Base-by-base conservation (phyloP, 1,139 yeast genomes). In the Diutina pseudorugosa region DNA sequence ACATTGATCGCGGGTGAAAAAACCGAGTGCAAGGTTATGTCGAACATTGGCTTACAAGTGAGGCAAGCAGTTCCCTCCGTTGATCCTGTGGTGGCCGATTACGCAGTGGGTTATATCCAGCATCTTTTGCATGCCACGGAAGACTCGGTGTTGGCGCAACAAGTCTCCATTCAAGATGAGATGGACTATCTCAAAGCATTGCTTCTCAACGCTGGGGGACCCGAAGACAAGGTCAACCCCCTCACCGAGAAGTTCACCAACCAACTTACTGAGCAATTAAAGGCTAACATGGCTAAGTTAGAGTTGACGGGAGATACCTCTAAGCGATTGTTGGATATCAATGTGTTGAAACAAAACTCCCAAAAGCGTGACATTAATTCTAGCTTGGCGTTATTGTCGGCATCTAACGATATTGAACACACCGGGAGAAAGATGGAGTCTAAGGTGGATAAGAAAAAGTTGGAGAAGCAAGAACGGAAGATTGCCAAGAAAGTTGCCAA, bases 401-500 rank as follows among this genome's bases (percentile, higher is more conserved):
- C 90, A 25, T 78, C 85, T 27, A 79, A 80, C 56, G 96, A 90
- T 63, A 84, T 93, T 59, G 97, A 91, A 57, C 94, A 91, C 59
- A 77, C 95, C 0, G 96, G 97, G 52, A 79, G 96, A 69, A 83
- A 85, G 61, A 85, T 90, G 72, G 98, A 93, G 66, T 83, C 94
- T 54, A 81, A 95, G 64, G 99, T 93, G 51, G 98, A 93, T 67
- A 86, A 85, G 75, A 91, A 90, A 82, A 93, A 93, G 69, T 80
- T 93, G 65, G 97, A 91, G 65, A 93, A 93, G 70, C 98, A 96
- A 55, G 98, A 93, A 72, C 81, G 91, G 63, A 93, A 93, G 74
- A 91, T 93, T 66, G 97, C 97, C 42, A 90, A 93, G 64, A 93
- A 93, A 69, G 91, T 91, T 59, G 97, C 96, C 50, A 91, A 93